Evolutionary conservation across 768 basidiomycete species (phyloP), one percentile per base, ranked within the genome.

Genomic region (Serendipita vermifera): DNA sequence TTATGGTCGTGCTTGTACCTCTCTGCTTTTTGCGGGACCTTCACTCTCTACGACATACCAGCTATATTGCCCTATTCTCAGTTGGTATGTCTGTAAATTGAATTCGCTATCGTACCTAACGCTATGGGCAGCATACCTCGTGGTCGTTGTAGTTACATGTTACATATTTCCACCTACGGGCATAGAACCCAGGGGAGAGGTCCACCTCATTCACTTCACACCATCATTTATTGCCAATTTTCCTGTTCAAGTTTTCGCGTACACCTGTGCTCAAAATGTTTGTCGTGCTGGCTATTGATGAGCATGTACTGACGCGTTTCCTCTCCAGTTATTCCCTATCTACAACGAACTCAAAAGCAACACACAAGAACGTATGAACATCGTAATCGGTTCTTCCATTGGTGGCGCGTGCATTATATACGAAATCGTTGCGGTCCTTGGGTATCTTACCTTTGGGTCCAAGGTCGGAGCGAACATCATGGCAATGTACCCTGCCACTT

Each of bases 231-330:
- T 93, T 14, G 77, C 85, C 13, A 90, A 81, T 1, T 87, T 96
- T 71, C 94, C 94, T 0, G 87, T 98, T 26, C 93, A 91, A 67
- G 84, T 93, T 14, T 92, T 92, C 69, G 86, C 87, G 3, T 91
- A 83, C 67, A 94, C 91, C 2, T 96, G 93, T 65, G 78, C 87
- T 13, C 91, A 94, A 74, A 94, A 94, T 65, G 91, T 92, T 66
- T 62, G 82, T 64, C 57, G 17, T 24, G 26, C 54, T 60, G 57
- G 24, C 39, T 29, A 32, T 29, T 22, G 7, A 17, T 31, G 7
- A 35, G 13, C 40, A 38, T 26, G 48, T n/a, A 4, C 39, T 26
- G 11, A 24, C 59, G 24, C 43, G 13, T 35, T 27, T 54, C 55
- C 56, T 59, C 60, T 35, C 11, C 61, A 98, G 88, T 70, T 98